Percentiles rank a stretch among this genome's conserved stretches.
Evolutionary conservation across 2,329 filamentous ascomycete species (phyloP).

Genomic region (Volutella citrinella): DNA sequence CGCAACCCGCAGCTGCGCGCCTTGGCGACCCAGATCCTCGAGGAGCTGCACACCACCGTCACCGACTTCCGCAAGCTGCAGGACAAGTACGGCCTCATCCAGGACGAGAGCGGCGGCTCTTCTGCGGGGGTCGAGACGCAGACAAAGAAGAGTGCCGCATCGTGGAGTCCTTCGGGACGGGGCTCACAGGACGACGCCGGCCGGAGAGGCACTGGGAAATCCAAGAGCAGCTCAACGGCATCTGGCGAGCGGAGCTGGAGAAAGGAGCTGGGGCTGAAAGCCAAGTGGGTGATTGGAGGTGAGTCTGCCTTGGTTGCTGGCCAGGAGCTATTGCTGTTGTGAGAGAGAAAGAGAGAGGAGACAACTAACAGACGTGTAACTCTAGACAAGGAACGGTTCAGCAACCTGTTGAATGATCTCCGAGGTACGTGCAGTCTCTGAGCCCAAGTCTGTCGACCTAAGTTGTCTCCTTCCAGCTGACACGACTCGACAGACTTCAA

Average conservation of each 20-base stretch:
- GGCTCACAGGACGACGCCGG: constrained; percentile 21
- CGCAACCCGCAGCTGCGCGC: constrained; percentile 35
- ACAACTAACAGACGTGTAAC: neutral
- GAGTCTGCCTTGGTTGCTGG: constrained; percentile 9
- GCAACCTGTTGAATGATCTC: constrained; percentile 36
- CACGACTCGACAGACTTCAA: constrained; percentile 37
- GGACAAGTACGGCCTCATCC: constrained; percentile 40
- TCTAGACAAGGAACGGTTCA: constrained; percentile 46
- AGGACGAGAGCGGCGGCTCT: constrained; percentile 21
- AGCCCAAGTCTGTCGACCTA: constrained; percentile 4
- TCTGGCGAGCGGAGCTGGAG: constrained; percentile 30
- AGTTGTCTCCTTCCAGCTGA: constrained; percentile 1
- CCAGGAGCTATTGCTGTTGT: neutral
- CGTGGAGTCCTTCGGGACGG: constrained; percentile 14
- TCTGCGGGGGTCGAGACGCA: no score
- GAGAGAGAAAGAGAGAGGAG: no score
- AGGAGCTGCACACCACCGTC: constrained; percentile 41
- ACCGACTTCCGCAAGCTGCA: constrained; percentile 42
- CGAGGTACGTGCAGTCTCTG: no score
- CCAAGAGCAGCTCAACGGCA: constrained; percentile 12
- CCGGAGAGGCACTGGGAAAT: constrained; percentile 14
- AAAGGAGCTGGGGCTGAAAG: constrained; percentile 32
- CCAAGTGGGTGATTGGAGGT: constrained; percentile 44
- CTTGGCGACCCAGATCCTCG: constrained; percentile 40
- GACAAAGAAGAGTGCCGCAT: no score